Conservation (phyloP, 2,329 filamentous ascomycete genomes). For the Davidsoniella australis region DNA sequence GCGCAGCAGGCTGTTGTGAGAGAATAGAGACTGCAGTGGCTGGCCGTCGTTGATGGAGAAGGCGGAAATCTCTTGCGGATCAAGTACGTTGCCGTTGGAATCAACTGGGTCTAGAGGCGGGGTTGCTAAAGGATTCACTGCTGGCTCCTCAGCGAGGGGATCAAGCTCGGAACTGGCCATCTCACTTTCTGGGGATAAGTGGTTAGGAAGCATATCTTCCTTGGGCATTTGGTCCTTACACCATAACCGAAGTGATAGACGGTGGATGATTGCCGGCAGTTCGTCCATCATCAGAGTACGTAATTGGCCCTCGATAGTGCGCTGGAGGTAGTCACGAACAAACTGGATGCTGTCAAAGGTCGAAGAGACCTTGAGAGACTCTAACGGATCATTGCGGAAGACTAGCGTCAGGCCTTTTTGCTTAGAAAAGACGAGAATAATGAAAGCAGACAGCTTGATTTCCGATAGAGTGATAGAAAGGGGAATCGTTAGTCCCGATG, state of each 20-base stretch:
- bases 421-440: constrained; percentile 92
- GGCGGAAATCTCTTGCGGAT: constrained; percentile 57
- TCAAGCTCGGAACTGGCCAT: constrained; percentile 27
- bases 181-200: background rate
- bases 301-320: constrained; percentile 85
- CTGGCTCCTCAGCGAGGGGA: constrained; percentile 27
- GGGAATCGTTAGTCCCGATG: constrained; percentile 89
- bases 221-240: constrained; percentile 67
- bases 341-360: constrained; percentile 99
- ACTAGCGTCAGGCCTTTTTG: constrained; percentile 94
- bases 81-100: constrained; percentile 58
- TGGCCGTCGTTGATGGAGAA: constrained; percentile 62
- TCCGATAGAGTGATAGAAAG: constrained; percentile 91
- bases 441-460: constrained; percentile 89
- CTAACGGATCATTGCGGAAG: constrained; percentile 93
- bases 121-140: constrained; percentile 65
- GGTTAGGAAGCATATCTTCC: constrained; percentile 27
- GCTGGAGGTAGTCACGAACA: constrained; percentile 89
- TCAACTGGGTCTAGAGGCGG: constrained; percentile 72
- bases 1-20: constrained; percentile 79
- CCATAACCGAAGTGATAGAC: constrained; percentile 74
- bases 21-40: constrained; percentile 80
- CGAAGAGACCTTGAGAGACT: constrained; percentile 94
- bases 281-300: constrained; percentile 96
- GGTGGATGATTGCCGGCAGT: constrained; percentile 86